Percentiles rank a stretch among this genome's conserved stretches.
phyloP scores from a whole-genome alignment of 2,329 filamentous ascomycete genomes.

The Botrytis paeoniae region DNA sequence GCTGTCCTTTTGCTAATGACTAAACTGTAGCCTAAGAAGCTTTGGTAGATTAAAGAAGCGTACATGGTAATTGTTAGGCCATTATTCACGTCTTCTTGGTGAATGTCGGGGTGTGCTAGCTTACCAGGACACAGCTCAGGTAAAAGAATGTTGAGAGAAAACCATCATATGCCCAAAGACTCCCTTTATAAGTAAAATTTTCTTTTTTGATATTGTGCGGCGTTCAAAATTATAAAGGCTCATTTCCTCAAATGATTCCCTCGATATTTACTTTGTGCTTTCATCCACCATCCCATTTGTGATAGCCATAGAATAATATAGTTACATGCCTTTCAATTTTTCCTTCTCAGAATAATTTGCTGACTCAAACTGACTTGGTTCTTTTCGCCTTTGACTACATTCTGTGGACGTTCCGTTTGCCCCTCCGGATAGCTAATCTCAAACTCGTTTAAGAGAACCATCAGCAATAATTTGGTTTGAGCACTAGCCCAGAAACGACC shows the following conservation, averaged over 20 bases:
- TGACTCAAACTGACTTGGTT: slow-evolving; percentile 2
- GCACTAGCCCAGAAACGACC: slow-evolving; percentile 42
- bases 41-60: not conserved
- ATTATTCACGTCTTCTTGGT: not conserved
- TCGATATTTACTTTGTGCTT: not conserved
- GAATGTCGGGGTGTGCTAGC: not conserved
- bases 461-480: slow-evolving; percentile 35
- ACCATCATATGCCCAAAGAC: not conserved
- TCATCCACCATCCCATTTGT: not conserved
- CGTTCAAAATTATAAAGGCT: not conserved
- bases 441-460: not conserved
- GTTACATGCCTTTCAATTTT: not conserved
- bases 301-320: not conserved
- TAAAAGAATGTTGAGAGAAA: not conserved
- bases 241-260: not conserved
- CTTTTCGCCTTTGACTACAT: not conserved
- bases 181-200: not conserved
- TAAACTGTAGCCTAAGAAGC: not conserved
- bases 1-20: not conserved
- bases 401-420: slow-evolving; percentile 54
- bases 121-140: not conserved
- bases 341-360: not conserved
- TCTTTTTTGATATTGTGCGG: not conserved
- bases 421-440: slow-evolving; percentile 55
- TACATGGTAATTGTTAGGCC: not conserved